phyloP scores from a whole-genome alignment of 75 land plant species.

The Sequoiadendron giganteum region DNA sequence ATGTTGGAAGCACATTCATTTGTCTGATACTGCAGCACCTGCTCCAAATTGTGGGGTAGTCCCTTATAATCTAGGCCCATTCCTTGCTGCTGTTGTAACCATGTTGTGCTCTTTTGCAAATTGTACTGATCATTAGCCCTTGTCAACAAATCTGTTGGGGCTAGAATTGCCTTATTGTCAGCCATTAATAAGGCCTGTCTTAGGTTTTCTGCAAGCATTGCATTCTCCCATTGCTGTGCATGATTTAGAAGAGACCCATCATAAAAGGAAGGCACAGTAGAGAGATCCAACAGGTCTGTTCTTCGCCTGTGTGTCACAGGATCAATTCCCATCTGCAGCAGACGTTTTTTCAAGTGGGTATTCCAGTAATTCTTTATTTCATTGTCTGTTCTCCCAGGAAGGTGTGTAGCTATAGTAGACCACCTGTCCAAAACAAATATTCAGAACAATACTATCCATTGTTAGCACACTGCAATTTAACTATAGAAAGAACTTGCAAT shows the following conservation, averaged over 20 bases:
- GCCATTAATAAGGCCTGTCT: neutral
- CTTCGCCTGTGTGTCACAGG: neutral
- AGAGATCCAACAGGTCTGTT: neutral
- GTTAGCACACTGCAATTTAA: neutral
- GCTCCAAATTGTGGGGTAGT: neutral
- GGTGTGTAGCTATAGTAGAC: conserved; percentile 13
- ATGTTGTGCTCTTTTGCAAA: neutral
- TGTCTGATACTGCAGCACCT: neutral
- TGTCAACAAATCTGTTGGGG: neutral
- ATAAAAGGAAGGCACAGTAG: neutral
- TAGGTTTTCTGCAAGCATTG: conserved; percentile 4
- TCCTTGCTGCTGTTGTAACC: neutral
- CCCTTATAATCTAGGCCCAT: neutral
- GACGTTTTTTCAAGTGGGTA: conserved; percentile 9
- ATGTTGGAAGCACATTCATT: neutral
- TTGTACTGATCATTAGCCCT: neutral
- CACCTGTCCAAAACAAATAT: conserved; percentile 7
- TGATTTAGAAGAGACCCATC: neutral
- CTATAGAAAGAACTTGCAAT: neutral
- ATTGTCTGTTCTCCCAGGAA: conserved; percentile 22
- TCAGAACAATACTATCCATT: neutral
- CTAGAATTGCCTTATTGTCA: neutral
- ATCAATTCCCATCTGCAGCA: neutral
- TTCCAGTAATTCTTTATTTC: conserved; percentile 21
- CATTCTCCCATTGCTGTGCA: neutral